Base-by-base conservation (phyloP, 2,329 filamentous ascomycete genomes). In the Pseudocercospora cruenta region DNA sequence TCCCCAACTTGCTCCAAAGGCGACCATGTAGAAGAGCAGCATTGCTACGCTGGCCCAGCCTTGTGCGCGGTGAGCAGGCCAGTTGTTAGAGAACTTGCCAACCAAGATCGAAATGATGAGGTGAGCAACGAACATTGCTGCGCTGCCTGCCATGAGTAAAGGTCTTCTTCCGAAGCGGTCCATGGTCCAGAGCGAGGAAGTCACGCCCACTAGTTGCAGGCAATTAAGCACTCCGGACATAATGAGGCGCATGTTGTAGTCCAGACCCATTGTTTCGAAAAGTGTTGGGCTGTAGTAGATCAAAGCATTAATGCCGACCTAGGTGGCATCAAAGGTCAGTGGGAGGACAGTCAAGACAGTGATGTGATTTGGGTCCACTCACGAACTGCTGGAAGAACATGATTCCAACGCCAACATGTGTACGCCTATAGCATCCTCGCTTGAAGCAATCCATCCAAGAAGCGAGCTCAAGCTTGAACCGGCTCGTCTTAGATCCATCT, bases 371-470 rank as follows among this genome's bases (percentile, higher is more conserved):
- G 43, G 78, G 69, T 4, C 79, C 72, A 9, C 47, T 51, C 16
- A 51, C 47, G 73, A 79, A 76, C 70, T 86, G 85, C 63, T 88
- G 85, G 73, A 87, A 88, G 71, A 88, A 87, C 80, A 85, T 84
- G 14, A 88, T 71, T 0, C 81, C 79, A 6, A 83, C 75, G 22
- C 84, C 86, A 19, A 87, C 78, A 55, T 83, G 80, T 0, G 83
- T 85, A 22, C 84, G 78, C 51, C 82, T 77, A 73, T 80, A 80
- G 67, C 78, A 81, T 39, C 81, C 81, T 10, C 76, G 76, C 24
- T 74, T 77, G 77, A 86, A 84, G 60, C 83, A 80, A 67, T 85
- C 83, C 1, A 72, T 62, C 83, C 83, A 84, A 3, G 78, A 75
- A 1, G 75, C 73, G 1, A 84, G 33, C 66, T 85, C 84, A 0